phyloP scores from a whole-genome alignment of 75 land plant genomes.

The Sequoia sempervirens region DNA sequence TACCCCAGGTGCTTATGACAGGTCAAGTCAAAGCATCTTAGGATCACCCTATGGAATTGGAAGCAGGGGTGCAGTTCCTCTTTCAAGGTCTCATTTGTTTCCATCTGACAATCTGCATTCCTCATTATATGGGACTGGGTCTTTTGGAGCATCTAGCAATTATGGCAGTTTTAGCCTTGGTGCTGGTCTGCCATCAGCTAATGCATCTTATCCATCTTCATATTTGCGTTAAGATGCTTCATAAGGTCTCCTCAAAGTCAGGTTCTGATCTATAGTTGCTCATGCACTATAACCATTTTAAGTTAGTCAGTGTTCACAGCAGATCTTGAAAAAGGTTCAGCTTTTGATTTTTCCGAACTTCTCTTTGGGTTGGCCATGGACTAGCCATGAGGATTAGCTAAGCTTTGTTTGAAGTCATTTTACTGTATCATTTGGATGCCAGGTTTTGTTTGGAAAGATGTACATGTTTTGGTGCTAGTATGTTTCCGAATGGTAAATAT shows the following conservation, averaged over 20 bases:
- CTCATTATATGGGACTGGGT: conserved; percentile 30
- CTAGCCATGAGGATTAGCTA: background rate
- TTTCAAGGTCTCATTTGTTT: conserved; percentile 32
- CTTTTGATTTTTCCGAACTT: background rate
- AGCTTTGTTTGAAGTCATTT: background rate
- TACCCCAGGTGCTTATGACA: conserved; percentile 24
- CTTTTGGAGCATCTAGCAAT: conserved; percentile 18
- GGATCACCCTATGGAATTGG: conserved; percentile 27
- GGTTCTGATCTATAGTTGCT: background rate
- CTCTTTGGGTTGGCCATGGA: background rate
- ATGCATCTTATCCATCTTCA: conserved; percentile 20
- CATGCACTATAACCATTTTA: background rate
- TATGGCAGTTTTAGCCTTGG: conserved; percentile 10
- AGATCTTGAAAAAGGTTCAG: background rate
- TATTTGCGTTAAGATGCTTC: background rate
- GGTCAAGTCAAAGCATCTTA: conserved; percentile 27
- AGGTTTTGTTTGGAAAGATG: background rate
- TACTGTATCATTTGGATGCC: background rate
- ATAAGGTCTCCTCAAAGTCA: background rate
- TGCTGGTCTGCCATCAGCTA: conserved; percentile 16
- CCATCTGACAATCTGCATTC: conserved; percentile 32
- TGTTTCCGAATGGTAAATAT: background rate
- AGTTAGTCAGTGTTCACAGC: background rate
- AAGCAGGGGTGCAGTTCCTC: conserved; percentile 15
- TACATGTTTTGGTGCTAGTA: background rate